Evolutionary conservation across 2,329 filamentous ascomycete species (phyloP).

Genomic region (Zasmidium angulare): DNA sequence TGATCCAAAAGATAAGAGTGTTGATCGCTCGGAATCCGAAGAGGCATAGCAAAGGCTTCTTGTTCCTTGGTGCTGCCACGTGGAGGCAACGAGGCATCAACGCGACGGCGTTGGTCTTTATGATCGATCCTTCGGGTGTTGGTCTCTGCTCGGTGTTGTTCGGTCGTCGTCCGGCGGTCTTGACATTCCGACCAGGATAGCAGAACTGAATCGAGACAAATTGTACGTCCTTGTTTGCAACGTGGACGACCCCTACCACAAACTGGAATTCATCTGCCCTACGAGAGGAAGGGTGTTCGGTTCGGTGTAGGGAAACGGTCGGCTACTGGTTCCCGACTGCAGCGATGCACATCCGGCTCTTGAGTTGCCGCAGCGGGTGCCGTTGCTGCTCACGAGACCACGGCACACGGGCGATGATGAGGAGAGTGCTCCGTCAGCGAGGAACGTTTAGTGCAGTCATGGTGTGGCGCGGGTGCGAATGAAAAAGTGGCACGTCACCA

Average conservation of each 20-base stretch:
- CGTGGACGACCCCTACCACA: not conserved
- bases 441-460: not conserved
- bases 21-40: too few species aligned
- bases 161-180: too few species aligned
- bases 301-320: not conserved
- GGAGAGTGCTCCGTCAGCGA: too few species aligned
- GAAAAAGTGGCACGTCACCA: constrained; percentile 3
- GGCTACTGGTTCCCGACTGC: not conserved
- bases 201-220: too few species aligned
- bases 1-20: too few species aligned
- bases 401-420: too few species aligned
- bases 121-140: not conserved
- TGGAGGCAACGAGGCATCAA: not conserved
- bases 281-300: not conserved
- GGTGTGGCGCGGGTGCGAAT: constrained; percentile 1
- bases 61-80: not conserved
- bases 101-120: too few species aligned
- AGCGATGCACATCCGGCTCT: not conserved
- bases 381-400: not conserved
- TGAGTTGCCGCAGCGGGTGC: not conserved
- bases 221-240: too few species aligned
- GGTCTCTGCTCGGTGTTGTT: not conserved
- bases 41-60: too few species aligned
- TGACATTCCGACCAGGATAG: too few species aligned
- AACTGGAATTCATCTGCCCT: not conserved